Conservation (phyloP, 306 rosid species). For the Cicer judaicum region DNA sequence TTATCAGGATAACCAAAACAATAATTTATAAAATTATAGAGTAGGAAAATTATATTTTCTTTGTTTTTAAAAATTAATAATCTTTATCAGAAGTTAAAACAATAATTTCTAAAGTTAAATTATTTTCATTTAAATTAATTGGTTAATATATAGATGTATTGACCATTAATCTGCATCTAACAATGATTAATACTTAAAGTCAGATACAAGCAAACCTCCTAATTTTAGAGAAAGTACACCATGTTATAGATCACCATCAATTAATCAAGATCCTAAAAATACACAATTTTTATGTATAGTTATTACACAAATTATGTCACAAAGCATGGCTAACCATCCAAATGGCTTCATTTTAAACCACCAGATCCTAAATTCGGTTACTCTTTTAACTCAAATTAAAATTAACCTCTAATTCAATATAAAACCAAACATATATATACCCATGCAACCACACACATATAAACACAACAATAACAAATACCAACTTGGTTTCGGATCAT, state of each 20-base stretch:
- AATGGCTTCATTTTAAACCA: neutral
- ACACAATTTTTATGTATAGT: neutral
- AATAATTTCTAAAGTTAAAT: too few relatives aligned
- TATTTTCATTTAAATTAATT: too few relatives aligned
- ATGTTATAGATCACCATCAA: neutral
- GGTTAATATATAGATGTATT: neutral
- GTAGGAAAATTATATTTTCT: too few relatives aligned
- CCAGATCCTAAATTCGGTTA: neutral
- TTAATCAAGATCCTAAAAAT: neutral
- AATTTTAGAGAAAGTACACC: slow-evolving; percentile 1
- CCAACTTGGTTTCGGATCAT: slow-evolving; percentile 44
- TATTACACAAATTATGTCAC: neutral
- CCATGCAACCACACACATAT: neutral
- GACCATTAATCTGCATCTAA: neutral
- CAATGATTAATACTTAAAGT: neutral
- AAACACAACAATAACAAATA: neutral
- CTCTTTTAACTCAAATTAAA: neutral
- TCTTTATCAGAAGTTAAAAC: too few relatives aligned
- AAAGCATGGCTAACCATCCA: slow-evolving; percentile 15
- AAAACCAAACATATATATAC: neutral
- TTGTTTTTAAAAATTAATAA: too few relatives aligned
- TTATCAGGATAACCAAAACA: too few relatives aligned
- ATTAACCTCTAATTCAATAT: neutral
- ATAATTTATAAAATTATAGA: too few relatives aligned
- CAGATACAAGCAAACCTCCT: neutral